Conservation (phyloP, 257 asterid species). For the Salvia rosmarinus region DNA sequence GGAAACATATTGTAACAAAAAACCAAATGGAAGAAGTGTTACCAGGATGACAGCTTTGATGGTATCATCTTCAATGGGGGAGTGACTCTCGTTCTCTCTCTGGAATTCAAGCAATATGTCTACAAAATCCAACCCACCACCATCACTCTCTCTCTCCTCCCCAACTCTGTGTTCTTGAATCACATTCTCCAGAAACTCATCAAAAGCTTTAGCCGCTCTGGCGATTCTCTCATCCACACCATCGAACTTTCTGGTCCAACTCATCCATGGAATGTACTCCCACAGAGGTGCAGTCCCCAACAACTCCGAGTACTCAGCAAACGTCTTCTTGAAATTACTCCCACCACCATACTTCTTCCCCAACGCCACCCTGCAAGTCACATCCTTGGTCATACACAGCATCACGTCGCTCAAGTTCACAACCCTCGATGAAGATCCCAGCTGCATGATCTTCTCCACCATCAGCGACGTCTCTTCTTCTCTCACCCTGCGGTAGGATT, state of each 20-base stretch:
- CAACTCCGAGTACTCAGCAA: constrained; percentile 27
- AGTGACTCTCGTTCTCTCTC: constrained; percentile 9
- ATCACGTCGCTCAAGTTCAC: too few relatives aligned
- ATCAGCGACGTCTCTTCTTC: too few relatives aligned
- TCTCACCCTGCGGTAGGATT: too few relatives aligned
- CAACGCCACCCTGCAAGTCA: too few relatives aligned
- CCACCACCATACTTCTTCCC: constrained; percentile 38
- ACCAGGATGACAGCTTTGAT: constrained; percentile 53
- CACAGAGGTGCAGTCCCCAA: constrained; percentile 36
- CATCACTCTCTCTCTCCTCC: neutral
- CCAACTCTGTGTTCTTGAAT: constrained; percentile 35
- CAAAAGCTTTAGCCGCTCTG: constrained; percentile 36
- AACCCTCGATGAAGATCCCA: too few relatives aligned
- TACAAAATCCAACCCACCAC: constrained; percentile 37
- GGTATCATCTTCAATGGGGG: constrained; percentile 21
- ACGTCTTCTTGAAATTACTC: neutral
- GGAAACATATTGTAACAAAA: too few relatives aligned
- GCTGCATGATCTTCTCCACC: too few relatives aligned
- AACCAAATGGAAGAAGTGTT: too few relatives aligned
- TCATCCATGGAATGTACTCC: constrained; percentile 48
- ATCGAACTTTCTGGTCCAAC: constrained; percentile 35
- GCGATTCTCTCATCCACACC: constrained; percentile 43
- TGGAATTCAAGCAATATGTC: constrained; percentile 52
- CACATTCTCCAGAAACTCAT: constrained; percentile 43
- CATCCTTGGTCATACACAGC: too few relatives aligned